phyloP scores from a whole-genome alignment of 208 protist species.

The Entamoeba invadens region DNA sequence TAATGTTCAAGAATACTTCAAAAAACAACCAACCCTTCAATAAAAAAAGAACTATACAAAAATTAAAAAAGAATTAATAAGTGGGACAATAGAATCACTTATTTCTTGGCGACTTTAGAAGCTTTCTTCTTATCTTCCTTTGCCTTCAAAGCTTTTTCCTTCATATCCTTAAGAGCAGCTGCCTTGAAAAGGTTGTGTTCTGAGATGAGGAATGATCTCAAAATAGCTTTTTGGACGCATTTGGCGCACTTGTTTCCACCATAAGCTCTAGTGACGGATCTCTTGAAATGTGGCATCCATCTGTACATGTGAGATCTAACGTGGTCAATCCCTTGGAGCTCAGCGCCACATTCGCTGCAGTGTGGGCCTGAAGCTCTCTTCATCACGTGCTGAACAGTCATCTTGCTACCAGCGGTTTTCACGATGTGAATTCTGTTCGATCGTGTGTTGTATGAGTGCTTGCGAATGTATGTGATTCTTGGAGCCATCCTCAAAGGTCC shows the following conservation, averaged over 20 bases:
- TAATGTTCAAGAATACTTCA: no score
- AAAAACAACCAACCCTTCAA: no score
- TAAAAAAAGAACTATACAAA: no score
- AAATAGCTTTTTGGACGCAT: not conserved
- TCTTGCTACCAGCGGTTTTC: slow-evolving; percentile 12
- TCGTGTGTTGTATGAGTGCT: not conserved
- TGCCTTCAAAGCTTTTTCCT: not conserved
- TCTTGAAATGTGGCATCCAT: not conserved
- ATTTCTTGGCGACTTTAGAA: not conserved
- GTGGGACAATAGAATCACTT: no score
- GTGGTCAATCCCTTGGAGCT: not conserved
- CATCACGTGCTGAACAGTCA: not conserved
- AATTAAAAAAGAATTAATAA: no score
- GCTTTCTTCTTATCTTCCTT: not conserved
- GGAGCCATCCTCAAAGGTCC: not conserved
- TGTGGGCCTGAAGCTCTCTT: not conserved
- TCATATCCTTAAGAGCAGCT: not conserved
- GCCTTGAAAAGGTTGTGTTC: not conserved
- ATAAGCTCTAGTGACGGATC: slow-evolving; percentile 13
- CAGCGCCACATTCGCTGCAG: not conserved
- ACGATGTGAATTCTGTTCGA: not conserved
- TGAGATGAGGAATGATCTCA: slow-evolving; percentile 10
- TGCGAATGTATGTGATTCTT: not conserved
- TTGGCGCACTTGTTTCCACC: slow-evolving; percentile 1
- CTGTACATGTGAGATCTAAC: not conserved